Percentiles rank a stretch among this genome's conserved stretches.
phyloP scores from a whole-genome alignment of 176 grass and related monocot species.

The Lolium multiflorum region DNA sequence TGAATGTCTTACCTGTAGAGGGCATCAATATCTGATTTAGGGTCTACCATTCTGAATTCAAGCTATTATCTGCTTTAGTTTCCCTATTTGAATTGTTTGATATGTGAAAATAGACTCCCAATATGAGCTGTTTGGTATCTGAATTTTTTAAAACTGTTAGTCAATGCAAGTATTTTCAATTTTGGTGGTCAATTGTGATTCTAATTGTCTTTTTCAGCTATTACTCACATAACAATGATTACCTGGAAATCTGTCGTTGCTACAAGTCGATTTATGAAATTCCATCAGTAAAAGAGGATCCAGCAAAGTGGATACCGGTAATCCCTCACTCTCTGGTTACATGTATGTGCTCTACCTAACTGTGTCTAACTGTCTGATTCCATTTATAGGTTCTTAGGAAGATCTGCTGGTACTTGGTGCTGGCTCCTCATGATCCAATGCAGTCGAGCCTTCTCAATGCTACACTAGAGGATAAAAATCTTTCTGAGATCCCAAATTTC shows the following conservation, averaged over 20 bases:
- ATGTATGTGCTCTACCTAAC: background rate
- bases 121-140: background rate
- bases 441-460: background rate
- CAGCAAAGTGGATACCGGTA: background rate
- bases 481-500: background rate
- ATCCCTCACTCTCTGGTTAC: background rate
- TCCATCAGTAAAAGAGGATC: background rate
- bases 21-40: background rate
- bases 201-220: background rate
- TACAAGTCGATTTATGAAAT: background rate
- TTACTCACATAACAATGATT: background rate
- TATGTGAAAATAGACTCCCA: background rate
- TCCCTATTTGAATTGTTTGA: constrained; percentile 8
- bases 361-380: background rate
- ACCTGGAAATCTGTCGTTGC: background rate
- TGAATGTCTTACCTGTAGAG: background rate
- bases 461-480: background rate
- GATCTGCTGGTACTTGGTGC: background rate
- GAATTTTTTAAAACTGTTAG: background rate
- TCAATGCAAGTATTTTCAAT: background rate
- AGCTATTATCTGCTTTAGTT: constrained; percentile 5
- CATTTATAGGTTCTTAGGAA: background rate
- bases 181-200: too few species aligned
- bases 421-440: background rate
- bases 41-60: background rate